Base-by-base conservation (phyloP, 202 grass and related monocot species). In the Brachypodium distachyon region DNA sequence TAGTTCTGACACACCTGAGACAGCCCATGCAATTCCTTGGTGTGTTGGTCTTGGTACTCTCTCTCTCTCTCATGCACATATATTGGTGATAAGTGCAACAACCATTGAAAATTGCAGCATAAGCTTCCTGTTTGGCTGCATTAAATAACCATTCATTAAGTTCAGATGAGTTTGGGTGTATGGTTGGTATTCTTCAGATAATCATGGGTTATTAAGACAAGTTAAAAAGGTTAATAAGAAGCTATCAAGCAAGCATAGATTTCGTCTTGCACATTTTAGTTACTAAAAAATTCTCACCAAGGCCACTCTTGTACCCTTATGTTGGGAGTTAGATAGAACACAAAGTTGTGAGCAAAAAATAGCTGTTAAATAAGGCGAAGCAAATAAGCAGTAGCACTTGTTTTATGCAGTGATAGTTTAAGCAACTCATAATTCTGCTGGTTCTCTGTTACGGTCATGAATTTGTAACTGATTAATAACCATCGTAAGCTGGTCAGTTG, bases 11-110 rank as follows among this genome's bases (percentile, higher is more conserved):
- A 56, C 57, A 36, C 43, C 85, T 23, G 46, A 85, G 37, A 65
- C 62, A 44, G 23, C 65, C 14, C 74, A 66, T 60, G 88, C 82
- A 31, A 57, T 62, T 27, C 89, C 89, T 55, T 87, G 74, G 72
- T 98, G 96, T 76, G 79, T 88, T 75, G 91, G 96, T n/a, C 91
- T 94, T 76, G 96, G 96, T 90, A 90, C 50, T 89, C 9, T 61
- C 10, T 50, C 31, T 39, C 6, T 65, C 17, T 53, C 34, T 29
- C 34, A 28, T 44, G 23, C 3, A 29, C 40, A 46, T 26, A 28
- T 67, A 28, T 11, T 68, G 0, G 13, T 44, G n/a, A 28, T 41
- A 56, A 56, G 16, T 40, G 23, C 25, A 68, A 48, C 6, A 27
- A 43, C 38, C 3, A 25, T 1, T 27, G 1, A 40, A 67, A 67